phyloP scores from a whole-genome alignment of 192 early-diverging fungal species.

The Podila epicladia region DNA sequence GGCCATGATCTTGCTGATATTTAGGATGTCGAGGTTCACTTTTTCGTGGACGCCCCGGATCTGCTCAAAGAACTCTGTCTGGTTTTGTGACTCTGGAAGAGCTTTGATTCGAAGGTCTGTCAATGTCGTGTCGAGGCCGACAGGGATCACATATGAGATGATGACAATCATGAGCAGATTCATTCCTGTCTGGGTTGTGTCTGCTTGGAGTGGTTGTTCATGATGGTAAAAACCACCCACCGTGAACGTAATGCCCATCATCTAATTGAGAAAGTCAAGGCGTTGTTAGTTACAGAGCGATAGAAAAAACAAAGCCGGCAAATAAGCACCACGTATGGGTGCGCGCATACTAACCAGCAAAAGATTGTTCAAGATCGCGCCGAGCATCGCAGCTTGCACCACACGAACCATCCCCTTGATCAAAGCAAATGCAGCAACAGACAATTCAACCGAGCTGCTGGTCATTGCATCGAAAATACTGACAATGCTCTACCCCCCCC shows the following conservation, averaged over 20 bases:
- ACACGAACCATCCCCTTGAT: conserved; percentile 68
- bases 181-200: conserved; percentile 32
- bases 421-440: conserved; percentile 73
- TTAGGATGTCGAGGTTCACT: conserved; percentile 49
- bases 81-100: not conserved
- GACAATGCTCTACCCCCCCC: conserved; percentile 70
- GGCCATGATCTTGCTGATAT: conserved; percentile 71
- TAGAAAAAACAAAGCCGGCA: conserved; percentile 67
- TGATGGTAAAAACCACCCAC: conserved; percentile 11
- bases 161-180: conserved; percentile 32
- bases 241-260: conserved; percentile 15
- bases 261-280: conserved; percentile 14
- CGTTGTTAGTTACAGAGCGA: not conserved
- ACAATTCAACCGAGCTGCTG: conserved; percentile 87
- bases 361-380: conserved; percentile 89
- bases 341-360: conserved; percentile 79
- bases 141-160: conserved; percentile 29
- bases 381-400: conserved; percentile 73
- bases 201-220: conserved; percentile 11
- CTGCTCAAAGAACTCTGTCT: not conserved
- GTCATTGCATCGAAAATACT: conserved; percentile 79
- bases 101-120: not conserved
- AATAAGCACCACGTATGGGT: conserved; percentile 25
- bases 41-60: not conserved
- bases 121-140: conserved; percentile 14